Conservation (phyloP, 192 early-diverging fungal species). For the Obelidium mucronatum region DNA sequence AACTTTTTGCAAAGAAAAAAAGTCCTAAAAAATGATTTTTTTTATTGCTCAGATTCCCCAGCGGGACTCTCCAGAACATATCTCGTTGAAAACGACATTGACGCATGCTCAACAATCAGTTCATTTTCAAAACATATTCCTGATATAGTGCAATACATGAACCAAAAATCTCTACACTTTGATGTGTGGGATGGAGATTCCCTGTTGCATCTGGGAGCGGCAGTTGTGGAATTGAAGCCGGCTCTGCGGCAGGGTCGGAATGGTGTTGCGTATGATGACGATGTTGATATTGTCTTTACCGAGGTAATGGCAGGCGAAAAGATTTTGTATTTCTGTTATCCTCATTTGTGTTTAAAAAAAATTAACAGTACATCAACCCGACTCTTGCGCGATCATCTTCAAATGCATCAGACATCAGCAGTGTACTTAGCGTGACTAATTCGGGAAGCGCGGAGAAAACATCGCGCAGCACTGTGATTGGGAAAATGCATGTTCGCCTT, state of each 20-base stretch:
- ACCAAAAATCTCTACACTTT: constrained; percentile 30
- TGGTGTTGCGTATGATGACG: constrained; percentile 47
- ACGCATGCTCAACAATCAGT: constrained; percentile 24
- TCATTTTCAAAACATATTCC: constrained; percentile 3
- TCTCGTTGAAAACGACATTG: constrained; percentile 30
- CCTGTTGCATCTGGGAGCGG: constrained; percentile 48
- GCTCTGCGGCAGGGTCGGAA: constrained; percentile 38
- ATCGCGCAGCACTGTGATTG: constrained; percentile 28
- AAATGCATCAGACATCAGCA: constrained; percentile 23
- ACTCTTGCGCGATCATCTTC: constrained; percentile 37
- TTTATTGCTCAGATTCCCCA: constrained; percentile 22
- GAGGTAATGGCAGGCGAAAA: constrained; percentile 43
- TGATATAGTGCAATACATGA: constrained; percentile 39
- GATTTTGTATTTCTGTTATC: too few relatives aligned
- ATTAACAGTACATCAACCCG: constrained; percentile 24
- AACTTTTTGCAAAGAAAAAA: background rate
- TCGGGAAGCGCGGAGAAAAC: constrained; percentile 16
- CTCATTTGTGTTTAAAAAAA: background rate
- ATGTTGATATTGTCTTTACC: constrained; percentile 46
- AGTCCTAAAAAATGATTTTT: too few relatives aligned
- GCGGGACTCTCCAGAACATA: constrained; percentile 39
- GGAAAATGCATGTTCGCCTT: constrained; percentile 40
- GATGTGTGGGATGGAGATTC: constrained; percentile 57
- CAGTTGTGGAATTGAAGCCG: constrained; percentile 39
- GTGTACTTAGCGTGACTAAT: background rate